Conservation (phyloP, 2,329 filamentous ascomycete species). For the Reticulascus tulasneorum region DNA sequence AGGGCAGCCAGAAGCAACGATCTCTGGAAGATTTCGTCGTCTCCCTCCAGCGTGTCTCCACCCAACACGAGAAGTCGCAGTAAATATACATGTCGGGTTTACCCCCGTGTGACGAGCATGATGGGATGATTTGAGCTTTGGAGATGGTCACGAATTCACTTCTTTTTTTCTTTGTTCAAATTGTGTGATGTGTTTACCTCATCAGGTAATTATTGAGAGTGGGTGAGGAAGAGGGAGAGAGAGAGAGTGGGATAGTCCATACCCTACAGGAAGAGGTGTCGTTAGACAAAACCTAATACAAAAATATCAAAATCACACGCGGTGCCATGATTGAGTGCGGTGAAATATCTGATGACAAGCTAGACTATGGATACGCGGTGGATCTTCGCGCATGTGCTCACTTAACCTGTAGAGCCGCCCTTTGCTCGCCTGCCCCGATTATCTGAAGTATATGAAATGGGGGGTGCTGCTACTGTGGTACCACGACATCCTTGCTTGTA, state of each 20-base stretch:
- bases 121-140: conserved; percentile 6
- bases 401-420: conserved; percentile 7
- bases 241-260: conserved; percentile 1
- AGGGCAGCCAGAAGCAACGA: conserved; percentile 78
- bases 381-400: too few relatives aligned
- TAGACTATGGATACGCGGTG: neutral
- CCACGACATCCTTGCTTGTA: conserved; percentile 44
- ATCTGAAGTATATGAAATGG: conserved; percentile 26
- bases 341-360: too few relatives aligned
- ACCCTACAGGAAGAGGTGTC: too few relatives aligned
- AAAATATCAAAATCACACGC: conserved; percentile 5
- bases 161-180: conserved; percentile 15
- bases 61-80: conserved; percentile 84
- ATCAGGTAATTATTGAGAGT: conserved; percentile 14
- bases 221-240: conserved; percentile 5
- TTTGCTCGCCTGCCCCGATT: conserved; percentile 29
- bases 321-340: neutral
- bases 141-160: conserved; percentile 1
- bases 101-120: neutral
- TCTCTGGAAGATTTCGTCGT: conserved; percentile 89
- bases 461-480: conserved; percentile 26
- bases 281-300: conserved; percentile 13
- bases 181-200: conserved; percentile 14
- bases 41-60: conserved; percentile 84
- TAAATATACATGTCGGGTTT: conserved; percentile 35